Evolutionary conservation across 2,329 filamentous ascomycete genomes (phyloP).

Genomic region (Fusarium haematococcum): DNA sequence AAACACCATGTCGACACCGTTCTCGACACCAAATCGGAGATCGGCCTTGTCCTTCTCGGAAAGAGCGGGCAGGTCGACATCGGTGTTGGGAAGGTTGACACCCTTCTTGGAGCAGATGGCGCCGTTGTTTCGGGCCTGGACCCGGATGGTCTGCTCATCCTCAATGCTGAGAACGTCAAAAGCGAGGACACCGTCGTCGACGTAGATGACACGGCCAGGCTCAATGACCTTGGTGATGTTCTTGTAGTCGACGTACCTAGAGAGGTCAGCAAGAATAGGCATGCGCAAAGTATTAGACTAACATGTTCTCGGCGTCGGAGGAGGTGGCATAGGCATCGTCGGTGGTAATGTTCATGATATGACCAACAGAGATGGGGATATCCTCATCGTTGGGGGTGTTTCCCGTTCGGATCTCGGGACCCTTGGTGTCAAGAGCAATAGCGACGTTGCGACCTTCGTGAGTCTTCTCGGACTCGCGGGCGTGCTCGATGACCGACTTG

Average conservation of each 20-base stretch:
- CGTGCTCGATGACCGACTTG: slow-evolving; percentile 97
- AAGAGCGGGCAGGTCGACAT: slow-evolving; percentile 96
- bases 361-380: slow-evolving; percentile 85
- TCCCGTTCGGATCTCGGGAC: slow-evolving; percentile 71
- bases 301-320: slow-evolving; percentile 95
- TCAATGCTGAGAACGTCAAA: slow-evolving; percentile 92
- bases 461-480: slow-evolving; percentile 83
- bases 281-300: slow-evolving; percentile 50
- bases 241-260: slow-evolving; percentile 97
- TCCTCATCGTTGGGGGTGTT: slow-evolving; percentile 88
- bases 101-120: slow-evolving; percentile 99
- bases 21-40: slow-evolving; percentile 96
- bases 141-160: slow-evolving; percentile 89
- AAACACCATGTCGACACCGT: slow-evolving; percentile 99
- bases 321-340: slow-evolving; percentile 90
- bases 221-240: slow-evolving; percentile 99
- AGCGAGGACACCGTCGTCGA: slow-evolving; percentile 97
- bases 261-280: slow-evolving; percentile 7
- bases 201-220: slow-evolving; percentile 92
- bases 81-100: slow-evolving; percentile 98
- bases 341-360: slow-evolving; percentile 94
- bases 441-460: slow-evolving; percentile 88
- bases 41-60: slow-evolving; percentile 98
- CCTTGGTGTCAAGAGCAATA: slow-evolving; percentile 87
- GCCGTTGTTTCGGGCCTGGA: slow-evolving; percentile 93